A percentile compares a stretch with the other conserved stretches of the same genome.
Evolutionary conservation across 2,329 filamentous ascomycete species (phyloP).

Genomic region (Botryotinia narcissicola): DNA sequence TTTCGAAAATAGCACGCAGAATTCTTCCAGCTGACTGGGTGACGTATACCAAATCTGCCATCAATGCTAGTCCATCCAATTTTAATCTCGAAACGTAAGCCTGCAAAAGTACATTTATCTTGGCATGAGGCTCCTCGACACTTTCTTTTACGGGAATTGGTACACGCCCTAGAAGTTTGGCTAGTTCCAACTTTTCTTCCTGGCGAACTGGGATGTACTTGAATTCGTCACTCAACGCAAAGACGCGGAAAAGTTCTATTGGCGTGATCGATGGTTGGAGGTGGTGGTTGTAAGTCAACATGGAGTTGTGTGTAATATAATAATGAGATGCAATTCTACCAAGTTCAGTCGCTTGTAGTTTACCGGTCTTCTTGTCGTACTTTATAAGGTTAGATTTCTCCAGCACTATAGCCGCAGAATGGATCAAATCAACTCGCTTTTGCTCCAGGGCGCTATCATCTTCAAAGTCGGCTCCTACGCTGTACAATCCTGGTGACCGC

Average conservation of each 20-base stretch:
- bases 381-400: slow-evolving; percentile 88
- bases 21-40: slow-evolving; percentile 98
- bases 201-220: slow-evolving; percentile 98
- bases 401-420: slow-evolving; percentile 84
- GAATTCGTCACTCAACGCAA: slow-evolving; percentile 94
- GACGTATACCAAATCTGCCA: slow-evolving; percentile 98
- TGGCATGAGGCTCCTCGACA: slow-evolving; percentile 93
- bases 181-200: slow-evolving; percentile 94
- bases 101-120: slow-evolving; percentile 96
- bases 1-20: slow-evolving; percentile 91
- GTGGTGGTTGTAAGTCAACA: slow-evolving; percentile 95
- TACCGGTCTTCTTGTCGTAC: slow-evolving; percentile 91
- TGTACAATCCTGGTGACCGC: slow-evolving; percentile 89
- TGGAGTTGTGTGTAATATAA: slow-evolving; percentile 94
- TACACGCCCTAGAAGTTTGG: slow-evolving; percentile 83
- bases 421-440: slow-evolving; percentile 94
- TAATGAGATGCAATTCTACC: slow-evolving; percentile 96
- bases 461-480: slow-evolving; percentile 93
- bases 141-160: slow-evolving; percentile 97
- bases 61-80: slow-evolving; percentile 87
- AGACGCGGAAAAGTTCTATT: slow-evolving; percentile 95
- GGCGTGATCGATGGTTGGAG: slow-evolving; percentile 90
- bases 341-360: slow-evolving; percentile 85
- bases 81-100: slow-evolving; percentile 95
- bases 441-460: slow-evolving; percentile 90